Evolutionary conservation across 306 rosid genomes (phyloP).

Genomic region (Acacia melanoxylon): DNA sequence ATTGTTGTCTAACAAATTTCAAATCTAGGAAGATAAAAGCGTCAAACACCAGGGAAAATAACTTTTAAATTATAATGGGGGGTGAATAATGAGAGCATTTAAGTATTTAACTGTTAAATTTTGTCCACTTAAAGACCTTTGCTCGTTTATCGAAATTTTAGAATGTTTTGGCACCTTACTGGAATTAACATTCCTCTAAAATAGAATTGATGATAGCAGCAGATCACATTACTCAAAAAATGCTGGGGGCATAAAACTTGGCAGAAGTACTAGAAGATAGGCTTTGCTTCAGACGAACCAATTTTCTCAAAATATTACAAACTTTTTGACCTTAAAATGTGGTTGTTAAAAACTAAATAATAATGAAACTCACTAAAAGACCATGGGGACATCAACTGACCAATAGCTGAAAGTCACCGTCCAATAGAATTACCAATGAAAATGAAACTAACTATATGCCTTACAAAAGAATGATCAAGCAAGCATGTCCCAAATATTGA

Average conservation of each 20-base stretch:
- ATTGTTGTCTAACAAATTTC: neutral
- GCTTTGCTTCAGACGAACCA: neutral
- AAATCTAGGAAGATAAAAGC: neutral
- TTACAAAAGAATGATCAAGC: neutral
- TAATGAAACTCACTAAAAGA: neutral
- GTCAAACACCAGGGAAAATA: neutral
- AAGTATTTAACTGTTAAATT: neutral
- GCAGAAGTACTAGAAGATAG: constrained; percentile 6
- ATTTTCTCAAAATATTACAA: neutral
- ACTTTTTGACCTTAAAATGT: neutral
- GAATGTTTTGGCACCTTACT: neutral
- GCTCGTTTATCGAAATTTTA: neutral
- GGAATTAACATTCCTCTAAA: neutral
- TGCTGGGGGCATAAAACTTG: neutral
- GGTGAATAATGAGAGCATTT: neutral
- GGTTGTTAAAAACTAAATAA: neutral
- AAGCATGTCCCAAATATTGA: neutral
- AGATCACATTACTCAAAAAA: neutral
- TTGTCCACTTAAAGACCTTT: neutral
- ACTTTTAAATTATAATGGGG: neutral
- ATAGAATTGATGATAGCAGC: neutral
- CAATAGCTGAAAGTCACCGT: neutral
- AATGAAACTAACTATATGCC: neutral
- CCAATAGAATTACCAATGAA: constrained; percentile 1
- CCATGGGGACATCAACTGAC: neutral